Evolutionary conservation across 2,329 filamentous ascomycete genomes (phyloP).

Genomic region (Pseudocercospora eumusae): DNA sequence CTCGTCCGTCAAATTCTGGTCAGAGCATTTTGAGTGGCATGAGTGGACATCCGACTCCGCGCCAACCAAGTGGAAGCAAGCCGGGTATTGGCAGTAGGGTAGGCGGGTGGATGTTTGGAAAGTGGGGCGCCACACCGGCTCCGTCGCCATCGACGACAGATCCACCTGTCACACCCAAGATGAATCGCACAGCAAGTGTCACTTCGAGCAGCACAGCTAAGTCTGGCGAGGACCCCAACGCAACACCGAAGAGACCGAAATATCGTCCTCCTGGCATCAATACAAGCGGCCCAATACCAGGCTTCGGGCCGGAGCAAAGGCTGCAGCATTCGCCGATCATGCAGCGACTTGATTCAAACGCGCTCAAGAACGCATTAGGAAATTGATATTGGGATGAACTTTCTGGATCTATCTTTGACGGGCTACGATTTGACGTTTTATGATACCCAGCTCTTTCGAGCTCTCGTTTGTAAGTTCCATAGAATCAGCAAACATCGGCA

Average conservation of each 20-base stretch:
- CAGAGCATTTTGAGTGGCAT: constrained; percentile 39
- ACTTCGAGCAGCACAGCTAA: constrained; percentile 27
- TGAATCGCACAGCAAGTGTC: constrained; percentile 20
- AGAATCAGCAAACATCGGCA: background rate
- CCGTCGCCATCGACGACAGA: constrained; percentile 31
- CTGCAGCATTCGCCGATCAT: constrained; percentile 58
- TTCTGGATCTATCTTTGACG: background rate
- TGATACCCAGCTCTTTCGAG: constrained; percentile 19
- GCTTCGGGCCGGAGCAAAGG: constrained; percentile 62
- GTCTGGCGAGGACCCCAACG: constrained; percentile 34
- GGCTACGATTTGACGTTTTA: constrained; percentile 5
- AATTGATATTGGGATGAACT: constrained; percentile 9
- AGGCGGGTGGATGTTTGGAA: constrained; percentile 66
- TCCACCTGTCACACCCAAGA: constrained; percentile 17
- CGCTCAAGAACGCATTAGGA: constrained; percentile 49
- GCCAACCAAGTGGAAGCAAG: constrained; percentile 14
- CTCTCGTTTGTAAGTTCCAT: constrained; percentile 8
- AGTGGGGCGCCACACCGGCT: constrained; percentile 60
- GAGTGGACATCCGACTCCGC: constrained; percentile 27
- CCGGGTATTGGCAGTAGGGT: constrained; percentile 53
- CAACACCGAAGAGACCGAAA: constrained; percentile 42
- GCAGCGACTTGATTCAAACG: constrained; percentile 59
- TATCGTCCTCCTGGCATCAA: constrained; percentile 68
- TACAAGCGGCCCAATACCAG: constrained; percentile 71
- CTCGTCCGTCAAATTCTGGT: constrained; percentile 41